These are phyloP conservation scores for Shiraia bambusicola DNA, from an alignment of 2,329 filamentous ascomycete genomes.

Conservation along the genomic window DNA sequence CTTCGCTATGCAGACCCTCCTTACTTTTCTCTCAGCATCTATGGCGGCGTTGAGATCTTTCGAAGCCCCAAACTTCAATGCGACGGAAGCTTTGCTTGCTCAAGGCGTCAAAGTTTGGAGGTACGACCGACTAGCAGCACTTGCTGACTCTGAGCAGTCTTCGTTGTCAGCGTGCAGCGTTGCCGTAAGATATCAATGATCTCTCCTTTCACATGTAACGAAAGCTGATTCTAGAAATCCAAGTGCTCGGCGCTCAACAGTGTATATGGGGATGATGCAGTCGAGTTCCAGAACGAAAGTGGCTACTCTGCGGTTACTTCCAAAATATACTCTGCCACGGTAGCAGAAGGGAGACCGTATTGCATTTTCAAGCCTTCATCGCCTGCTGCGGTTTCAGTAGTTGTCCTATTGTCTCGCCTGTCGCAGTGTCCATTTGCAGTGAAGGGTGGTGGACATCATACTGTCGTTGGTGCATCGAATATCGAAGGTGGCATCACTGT, in stretches of 20 bases:
- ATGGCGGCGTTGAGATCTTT: not conserved
- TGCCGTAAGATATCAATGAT: conserved; percentile 10
- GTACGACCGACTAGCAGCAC: conserved; percentile 7
- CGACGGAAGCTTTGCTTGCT: conserved; percentile 14
- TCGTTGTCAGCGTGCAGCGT: conserved; percentile 7
- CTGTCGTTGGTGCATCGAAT: conserved; percentile 43
- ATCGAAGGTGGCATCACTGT: conserved; percentile 48
- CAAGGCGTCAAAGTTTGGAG: conserved; percentile 13
- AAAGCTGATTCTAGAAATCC: not conserved
- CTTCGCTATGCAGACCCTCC: not conserved
- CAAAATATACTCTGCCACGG: conserved; percentile 26
- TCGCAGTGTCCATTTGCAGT: conserved; percentile 43
- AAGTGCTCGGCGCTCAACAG: conserved; percentile 21
- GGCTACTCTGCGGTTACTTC: conserved; percentile 15
- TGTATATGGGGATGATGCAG: conserved; percentile 17
- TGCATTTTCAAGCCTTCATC: conserved; percentile 27
- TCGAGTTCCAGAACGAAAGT: conserved; percentile 4
- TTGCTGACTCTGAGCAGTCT: not conserved
- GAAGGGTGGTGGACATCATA: conserved; percentile 47
- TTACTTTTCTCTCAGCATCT: not conserved
- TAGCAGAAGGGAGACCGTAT: conserved; percentile 18
- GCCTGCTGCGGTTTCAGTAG: conserved; percentile 11
- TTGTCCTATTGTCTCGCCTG: conserved; percentile 14
- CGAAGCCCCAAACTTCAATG: conserved; percentile 12
- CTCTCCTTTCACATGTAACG: too few species aligned